Evolutionary conservation across 2,329 filamentous ascomycete genomes (phyloP).

Genomic region (Penicillium psychrosexuale): DNA sequence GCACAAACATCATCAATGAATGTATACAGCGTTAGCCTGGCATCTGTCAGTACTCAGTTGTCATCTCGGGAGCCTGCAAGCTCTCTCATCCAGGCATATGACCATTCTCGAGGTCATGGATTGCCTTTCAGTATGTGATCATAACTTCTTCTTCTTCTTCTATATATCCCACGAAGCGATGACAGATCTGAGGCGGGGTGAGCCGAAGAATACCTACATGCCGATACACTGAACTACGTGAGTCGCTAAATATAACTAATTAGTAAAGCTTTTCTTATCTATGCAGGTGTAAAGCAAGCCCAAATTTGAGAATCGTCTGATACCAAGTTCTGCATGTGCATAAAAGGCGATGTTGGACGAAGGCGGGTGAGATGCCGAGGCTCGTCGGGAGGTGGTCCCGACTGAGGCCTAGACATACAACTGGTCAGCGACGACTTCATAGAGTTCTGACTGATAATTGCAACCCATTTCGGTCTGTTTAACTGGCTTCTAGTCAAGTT

Average conservation of each 20-base stretch:
- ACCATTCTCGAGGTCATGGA: slow-evolving; percentile 77
- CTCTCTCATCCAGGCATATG: slow-evolving; percentile 75
- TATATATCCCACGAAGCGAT: slow-evolving; percentile 92
- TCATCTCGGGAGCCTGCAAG: slow-evolving; percentile 77
- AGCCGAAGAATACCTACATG: slow-evolving; percentile 74
- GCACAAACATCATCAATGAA: slow-evolving; percentile 79
- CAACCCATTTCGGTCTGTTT: background rate
- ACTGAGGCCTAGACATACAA: background rate
- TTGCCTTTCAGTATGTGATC: slow-evolving; percentile 81
- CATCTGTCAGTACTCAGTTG: slow-evolving; percentile 86
- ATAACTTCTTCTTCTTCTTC: slow-evolving; percentile 89
- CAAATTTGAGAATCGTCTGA: background rate
- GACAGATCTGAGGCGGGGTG: slow-evolving; percentile 77
- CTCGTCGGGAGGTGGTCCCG: background rate
- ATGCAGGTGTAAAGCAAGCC: background rate
- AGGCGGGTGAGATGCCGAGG: background rate
- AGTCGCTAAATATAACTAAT: no score
- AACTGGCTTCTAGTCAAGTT: background rate
- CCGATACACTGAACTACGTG: no score
- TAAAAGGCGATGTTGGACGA: background rate
- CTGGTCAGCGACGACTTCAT: background rate
- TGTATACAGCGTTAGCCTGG: slow-evolving; percentile 76
- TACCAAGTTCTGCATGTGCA: background rate
- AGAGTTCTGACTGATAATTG: no score
- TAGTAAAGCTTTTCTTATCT: background rate